These are phyloP conservation scores for Umbelopsis sp. DNA, from an alignment of 192 early-diverging fungal species.

Conservation along the genomic window DNA sequence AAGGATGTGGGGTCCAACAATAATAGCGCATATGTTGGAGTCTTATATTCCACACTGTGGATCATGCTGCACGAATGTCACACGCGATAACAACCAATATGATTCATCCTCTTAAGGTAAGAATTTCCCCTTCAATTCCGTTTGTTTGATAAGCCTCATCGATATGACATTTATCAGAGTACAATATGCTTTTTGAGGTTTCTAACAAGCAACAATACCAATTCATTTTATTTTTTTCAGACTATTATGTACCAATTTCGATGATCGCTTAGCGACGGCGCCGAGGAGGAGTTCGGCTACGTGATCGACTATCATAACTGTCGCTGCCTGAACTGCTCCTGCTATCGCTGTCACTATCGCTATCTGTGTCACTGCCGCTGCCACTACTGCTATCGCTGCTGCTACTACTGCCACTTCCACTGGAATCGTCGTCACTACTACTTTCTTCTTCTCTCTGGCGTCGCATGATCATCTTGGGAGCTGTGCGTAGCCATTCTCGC, in stretches of 20 bases:
- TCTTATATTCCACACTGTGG: too few species aligned
- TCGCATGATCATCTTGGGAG: conserved; percentile 69
- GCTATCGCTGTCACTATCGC: conserved; percentile 29
- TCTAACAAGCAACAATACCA: background rate
- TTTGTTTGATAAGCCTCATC: too few species aligned
- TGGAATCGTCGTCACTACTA: conserved; percentile 37
- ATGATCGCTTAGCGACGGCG: too few species aligned
- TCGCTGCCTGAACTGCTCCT: background rate
- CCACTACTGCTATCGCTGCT: conserved; percentile 28
- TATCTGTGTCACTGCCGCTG: conserved; percentile 36
- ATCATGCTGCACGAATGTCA: background rate
- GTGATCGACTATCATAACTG: too few species aligned
- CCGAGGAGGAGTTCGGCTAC: too few species aligned
- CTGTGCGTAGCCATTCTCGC: conserved; percentile 67
- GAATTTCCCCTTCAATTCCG: too few species aligned
- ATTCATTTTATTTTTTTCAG: background rate
- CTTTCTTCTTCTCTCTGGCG: conserved; percentile 54
- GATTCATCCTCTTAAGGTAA: background rate
- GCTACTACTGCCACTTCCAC: conserved; percentile 42
- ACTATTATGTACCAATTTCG: background rate
- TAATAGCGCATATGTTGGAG: too few species aligned
- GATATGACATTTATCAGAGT: too few species aligned
- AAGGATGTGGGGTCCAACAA: too few species aligned
- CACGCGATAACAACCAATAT: conserved; percentile 16
- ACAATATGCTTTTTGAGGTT: too few species aligned